phyloP scores from a whole-genome alignment of 1,139 yeast genomes.

The Suhomyces chickasaworum region DNA sequence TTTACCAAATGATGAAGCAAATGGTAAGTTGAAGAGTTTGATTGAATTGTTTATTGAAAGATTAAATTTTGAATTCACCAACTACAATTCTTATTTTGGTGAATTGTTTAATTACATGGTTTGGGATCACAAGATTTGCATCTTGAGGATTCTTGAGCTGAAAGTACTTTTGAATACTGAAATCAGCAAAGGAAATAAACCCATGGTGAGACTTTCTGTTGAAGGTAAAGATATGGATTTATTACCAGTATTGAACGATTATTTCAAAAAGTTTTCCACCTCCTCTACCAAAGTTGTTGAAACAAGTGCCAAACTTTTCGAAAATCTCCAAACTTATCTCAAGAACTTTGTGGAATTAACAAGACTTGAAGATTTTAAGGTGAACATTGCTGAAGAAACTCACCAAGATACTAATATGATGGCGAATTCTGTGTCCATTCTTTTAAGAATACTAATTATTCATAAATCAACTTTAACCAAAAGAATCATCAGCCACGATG shows the following conservation, averaged over 20 bases:
- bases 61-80: slow-evolving; percentile 43
- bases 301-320: slow-evolving; percentile 24
- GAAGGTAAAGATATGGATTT: slow-evolving; percentile 16
- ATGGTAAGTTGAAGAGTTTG: slow-evolving; percentile 23
- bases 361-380: background rate
- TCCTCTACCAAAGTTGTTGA: slow-evolving; percentile 27
- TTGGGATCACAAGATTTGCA: slow-evolving; percentile 32
- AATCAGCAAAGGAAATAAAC: slow-evolving; percentile 3
- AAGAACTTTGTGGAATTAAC: slow-evolving; percentile 17
- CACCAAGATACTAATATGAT: background rate
- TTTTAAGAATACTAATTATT: slow-evolving; percentile 60
- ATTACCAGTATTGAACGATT: slow-evolving; percentile 39
- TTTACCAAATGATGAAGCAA: slow-evolving; percentile 16
- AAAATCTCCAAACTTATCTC: slow-evolving; percentile 16
- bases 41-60: slow-evolving; percentile 47
- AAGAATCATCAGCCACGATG: slow-evolving; percentile 33
- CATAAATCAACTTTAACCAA: slow-evolving; percentile 50
- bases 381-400: background rate
- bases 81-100: slow-evolving; percentile 42
- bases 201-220: background rate
- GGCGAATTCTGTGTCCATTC: slow-evolving; percentile 35
- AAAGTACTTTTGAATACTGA: slow-evolving; percentile 25
- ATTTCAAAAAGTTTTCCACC: slow-evolving; percentile 42
- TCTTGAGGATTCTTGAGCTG: slow-evolving; percentile 34
- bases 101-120: slow-evolving; percentile 39